Conservation (phyloP, 2,329 filamentous ascomycete species). For the Alternaria gaisen region DNA sequence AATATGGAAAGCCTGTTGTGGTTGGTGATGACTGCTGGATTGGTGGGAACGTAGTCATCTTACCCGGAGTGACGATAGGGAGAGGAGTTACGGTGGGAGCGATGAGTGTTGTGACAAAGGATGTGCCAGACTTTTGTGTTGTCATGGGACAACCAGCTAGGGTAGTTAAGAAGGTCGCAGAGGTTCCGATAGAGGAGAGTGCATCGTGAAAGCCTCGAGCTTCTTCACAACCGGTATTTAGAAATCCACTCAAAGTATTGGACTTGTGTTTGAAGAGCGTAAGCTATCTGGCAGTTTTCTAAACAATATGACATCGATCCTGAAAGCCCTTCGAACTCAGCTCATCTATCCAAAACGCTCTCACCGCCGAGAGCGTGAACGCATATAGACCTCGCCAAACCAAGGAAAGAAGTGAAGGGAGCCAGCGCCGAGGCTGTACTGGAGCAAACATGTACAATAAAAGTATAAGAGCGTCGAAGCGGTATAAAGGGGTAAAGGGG, state of each 20-base stretch:
- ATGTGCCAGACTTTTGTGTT: constrained; percentile 69
- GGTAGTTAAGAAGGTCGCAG: constrained; percentile 56
- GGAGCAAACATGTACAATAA: constrained; percentile 31
- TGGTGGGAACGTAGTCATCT: constrained; percentile 62
- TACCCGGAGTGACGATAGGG: constrained; percentile 82
- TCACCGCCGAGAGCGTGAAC: not conserved
- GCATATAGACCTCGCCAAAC: constrained; percentile 7
- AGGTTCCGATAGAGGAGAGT: constrained; percentile 20
- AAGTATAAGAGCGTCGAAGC: constrained; percentile 20
- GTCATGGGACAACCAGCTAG: constrained; percentile 73
- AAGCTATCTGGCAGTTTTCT: constrained; percentile 3
- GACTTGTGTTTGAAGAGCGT: not conserved
- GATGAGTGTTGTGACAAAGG: constrained; percentile 83
- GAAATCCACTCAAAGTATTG: not conserved
- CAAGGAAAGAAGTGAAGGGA: constrained; percentile 15
- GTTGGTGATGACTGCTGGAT: constrained; percentile 59
- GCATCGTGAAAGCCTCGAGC: not conserved
- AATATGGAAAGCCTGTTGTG: constrained; percentile 59
- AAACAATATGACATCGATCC: not conserved
- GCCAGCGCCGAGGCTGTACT: constrained; percentile 21
- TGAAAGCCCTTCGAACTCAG: not conserved
- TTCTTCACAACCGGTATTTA: not conserved
- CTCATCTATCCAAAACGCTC: not conserved
- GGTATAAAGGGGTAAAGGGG: constrained; percentile 9
- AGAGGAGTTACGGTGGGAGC: constrained; percentile 78